Evolutionary conservation across 352 stramenopile species (phyloP), one percentile per base, ranked within the genome.

Genomic region (Pythium volutum): DNA sequence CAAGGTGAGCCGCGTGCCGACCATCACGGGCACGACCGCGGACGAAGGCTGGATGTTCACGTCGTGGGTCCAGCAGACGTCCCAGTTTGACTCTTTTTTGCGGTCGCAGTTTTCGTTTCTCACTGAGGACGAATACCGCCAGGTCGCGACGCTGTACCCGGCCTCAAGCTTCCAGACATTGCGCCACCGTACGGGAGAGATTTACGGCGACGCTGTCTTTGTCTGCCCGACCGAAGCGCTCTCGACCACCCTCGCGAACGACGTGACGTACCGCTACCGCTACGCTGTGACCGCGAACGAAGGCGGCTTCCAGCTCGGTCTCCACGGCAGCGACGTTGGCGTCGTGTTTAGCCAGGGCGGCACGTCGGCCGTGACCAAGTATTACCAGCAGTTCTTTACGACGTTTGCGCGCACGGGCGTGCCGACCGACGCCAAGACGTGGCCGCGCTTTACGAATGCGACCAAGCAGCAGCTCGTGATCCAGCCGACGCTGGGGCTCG

Each of bases 221-320:
- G 56, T 63, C 33, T 63, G 56, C 23, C 56, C 56, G 18, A 63
- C 34, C 26, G 56, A 63, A 36, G 27, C 42, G 36, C n/a, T 56
- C 6, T 12, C 56, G 3, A 6, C 10, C 20, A 22, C 47, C 18
- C 22, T 46, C 3, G 55, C 56, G 46, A n/a, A n/a, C n/a, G n/a
- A n/a, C n/a, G n/a, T n/a, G n/a, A n/a, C n/a, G n/a, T 63, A 51
- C 46, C 56, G 48, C 34, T 63, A 63, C 56, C 56, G 36, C 25
- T 63, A 56, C 46, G n/a, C n/a, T n/a, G n/a, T n/a, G n/a, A n/a
- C n/a, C n/a, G n/a, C n/a, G n/a, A 63, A 63, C 56, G 33, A 63
- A 34, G 55, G 33, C 3, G 1, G 36, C 36, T n/a, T 43, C 36
- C 36, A 10, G 36, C 46, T 63, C 36, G 56, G 18, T 6, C 27